Evolutionary conservation across 805 yeast genomes (phyloP).

Genomic region (Wickerhamomyces silvicola): DNA sequence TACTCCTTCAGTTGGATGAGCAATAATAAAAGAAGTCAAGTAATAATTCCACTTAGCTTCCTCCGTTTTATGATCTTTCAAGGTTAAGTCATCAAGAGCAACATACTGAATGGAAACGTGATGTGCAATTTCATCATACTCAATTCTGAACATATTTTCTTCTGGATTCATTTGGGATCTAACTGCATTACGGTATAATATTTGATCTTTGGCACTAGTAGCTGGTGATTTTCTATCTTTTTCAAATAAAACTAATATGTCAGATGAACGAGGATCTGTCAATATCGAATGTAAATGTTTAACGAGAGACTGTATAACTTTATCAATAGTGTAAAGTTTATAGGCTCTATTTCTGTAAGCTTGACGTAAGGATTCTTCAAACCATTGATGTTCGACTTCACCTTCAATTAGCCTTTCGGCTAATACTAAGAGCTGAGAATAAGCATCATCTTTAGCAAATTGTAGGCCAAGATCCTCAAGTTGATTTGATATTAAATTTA

Average conservation of each 20-base stretch:
- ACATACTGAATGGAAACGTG: slow-evolving; percentile 72
- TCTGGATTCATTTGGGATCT: slow-evolving; percentile 76
- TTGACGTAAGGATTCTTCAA: slow-evolving; percentile 92
- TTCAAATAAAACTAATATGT: slow-evolving; percentile 76
- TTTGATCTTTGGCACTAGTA: slow-evolving; percentile 82
- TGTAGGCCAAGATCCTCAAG: slow-evolving; percentile 75
- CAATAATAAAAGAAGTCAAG: slow-evolving; percentile 85
- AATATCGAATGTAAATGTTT: slow-evolving; percentile 86
- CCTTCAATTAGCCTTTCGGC: slow-evolving; percentile 80
- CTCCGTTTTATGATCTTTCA: slow-evolving; percentile 59
- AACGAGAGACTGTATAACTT: slow-evolving; percentile 74
- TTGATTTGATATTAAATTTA: slow-evolving; percentile 75
- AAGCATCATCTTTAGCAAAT: slow-evolving; percentile 63
- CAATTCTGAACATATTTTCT: slow-evolving; percentile 89
- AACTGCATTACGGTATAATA: slow-evolving; percentile 82
- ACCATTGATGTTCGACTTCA: slow-evolving; percentile 88
- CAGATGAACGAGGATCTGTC: slow-evolving; percentile 73
- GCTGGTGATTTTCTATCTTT: slow-evolving; percentile 57
- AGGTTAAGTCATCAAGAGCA: slow-evolving; percentile 82
- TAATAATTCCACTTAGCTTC: slow-evolving; percentile 92
- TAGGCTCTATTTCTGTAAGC: slow-evolving; percentile 92
- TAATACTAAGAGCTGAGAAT: slow-evolving; percentile 68
- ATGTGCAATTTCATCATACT: slow-evolving; percentile 48
- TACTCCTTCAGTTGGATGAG: slow-evolving; percentile 96
- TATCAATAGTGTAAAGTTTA: slow-evolving; percentile 87